Evolutionary conservation across 140 eudicot genomes (phyloP).

Genomic region (Stevia rebaudiana): DNA sequence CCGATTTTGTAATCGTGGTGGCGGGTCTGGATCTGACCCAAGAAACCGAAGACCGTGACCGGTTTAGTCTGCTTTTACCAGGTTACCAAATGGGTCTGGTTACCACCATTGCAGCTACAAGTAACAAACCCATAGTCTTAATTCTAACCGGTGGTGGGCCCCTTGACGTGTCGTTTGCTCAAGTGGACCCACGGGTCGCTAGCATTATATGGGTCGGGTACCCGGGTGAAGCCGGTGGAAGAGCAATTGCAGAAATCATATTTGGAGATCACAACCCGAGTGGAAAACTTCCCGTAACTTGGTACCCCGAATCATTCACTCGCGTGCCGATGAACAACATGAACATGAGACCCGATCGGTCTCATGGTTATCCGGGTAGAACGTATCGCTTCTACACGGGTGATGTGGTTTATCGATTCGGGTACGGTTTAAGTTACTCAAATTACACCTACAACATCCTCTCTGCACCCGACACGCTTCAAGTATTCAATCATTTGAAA

Average conservation of each 20-base stretch:
- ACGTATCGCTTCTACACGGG: conserved; percentile 89
- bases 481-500: conserved; percentile 22
- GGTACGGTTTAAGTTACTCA: conserved; percentile 76
- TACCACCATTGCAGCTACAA: conserved; percentile 45
- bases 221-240: conserved; percentile 92
- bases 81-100: conserved; percentile 69
- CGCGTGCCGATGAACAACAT: conserved; percentile 77
- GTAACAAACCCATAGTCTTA: conserved; percentile 62
- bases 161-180: conserved; percentile 75
- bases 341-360: conserved; percentile 76
- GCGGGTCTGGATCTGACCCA: conserved; percentile 78
- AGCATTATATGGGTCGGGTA: conserved; percentile 95
- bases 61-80: conserved; percentile 88
- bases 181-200: conserved; percentile 48
- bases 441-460: conserved; percentile 46
- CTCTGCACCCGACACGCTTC: conserved; percentile 49
- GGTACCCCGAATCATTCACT: conserved; percentile 88
- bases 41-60: conserved; percentile 87
- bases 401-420: conserved; percentile 50
- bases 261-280: conserved; percentile 94
- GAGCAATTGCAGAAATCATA: conserved; percentile 68
- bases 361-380: conserved; percentile 75
- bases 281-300: conserved; percentile 79
- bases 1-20: conserved; percentile 67
- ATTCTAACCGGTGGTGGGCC: conserved; percentile 94